Conservation (phyloP, 257 asterid genomes). For the Pogostemon cablin region DNA sequence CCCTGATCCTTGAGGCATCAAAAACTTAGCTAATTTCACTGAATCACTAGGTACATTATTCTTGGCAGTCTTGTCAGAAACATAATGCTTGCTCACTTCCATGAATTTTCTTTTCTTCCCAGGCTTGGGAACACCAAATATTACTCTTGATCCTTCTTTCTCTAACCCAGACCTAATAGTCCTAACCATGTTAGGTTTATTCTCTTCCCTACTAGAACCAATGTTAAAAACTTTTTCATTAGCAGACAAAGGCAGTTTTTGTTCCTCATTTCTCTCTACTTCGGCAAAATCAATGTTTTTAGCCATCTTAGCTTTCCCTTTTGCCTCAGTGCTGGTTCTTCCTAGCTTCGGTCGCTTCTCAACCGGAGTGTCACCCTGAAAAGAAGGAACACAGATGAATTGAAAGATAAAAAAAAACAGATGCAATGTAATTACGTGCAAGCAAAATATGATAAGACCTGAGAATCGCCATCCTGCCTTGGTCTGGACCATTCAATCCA, state of each 20-base stretch:
- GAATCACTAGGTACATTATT: constrained; percentile 54
- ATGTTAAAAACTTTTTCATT: constrained; percentile 60
- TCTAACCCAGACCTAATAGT: constrained; percentile 73
- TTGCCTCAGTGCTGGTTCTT: constrained; percentile 45
- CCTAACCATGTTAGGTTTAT: constrained; percentile 53
- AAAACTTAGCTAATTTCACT: constrained; percentile 53
- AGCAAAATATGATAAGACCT: constrained; percentile 49
- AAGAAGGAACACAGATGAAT: constrained; percentile 29
- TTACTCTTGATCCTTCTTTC: constrained; percentile 76
- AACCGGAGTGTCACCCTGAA: constrained; percentile 85
- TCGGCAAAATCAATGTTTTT: constrained; percentile 45
- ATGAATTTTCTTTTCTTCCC: constrained; percentile 93
- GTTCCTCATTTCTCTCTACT: constrained; percentile 46
- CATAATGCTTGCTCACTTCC: constrained; percentile 95
- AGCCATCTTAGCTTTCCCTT: constrained; percentile 55
- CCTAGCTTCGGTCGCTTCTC: constrained; percentile 76
- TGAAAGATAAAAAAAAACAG: constrained; percentile 11
- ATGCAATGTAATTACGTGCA: constrained; percentile 2
- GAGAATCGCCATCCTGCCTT: constrained; percentile 47
- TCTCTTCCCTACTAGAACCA: constrained; percentile 62
- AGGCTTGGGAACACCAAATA: constrained; percentile 92
- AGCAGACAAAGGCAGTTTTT: constrained; percentile 61
- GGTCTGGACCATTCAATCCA: constrained; percentile 80
- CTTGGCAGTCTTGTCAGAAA: constrained; percentile 57
- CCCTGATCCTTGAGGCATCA: constrained; percentile 66